Base-by-base conservation (phyloP, 83 land plant species). In the Picea mariana region DNA sequence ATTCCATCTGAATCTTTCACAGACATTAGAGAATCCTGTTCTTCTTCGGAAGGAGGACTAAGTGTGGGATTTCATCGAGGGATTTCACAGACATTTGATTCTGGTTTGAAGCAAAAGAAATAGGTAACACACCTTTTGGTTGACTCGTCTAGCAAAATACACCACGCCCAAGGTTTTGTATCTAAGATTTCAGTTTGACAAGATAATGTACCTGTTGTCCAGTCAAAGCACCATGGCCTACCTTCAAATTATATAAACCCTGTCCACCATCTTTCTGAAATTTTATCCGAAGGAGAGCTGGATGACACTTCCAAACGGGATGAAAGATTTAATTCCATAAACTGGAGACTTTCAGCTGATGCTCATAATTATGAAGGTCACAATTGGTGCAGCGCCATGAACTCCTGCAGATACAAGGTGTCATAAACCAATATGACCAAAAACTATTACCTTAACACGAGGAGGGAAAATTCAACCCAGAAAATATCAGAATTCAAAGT, bases 1-100 rank as follows among this genome's bases (percentile, higher is more conserved):
- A 49, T 42, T 42, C 75, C 76, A 18, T 72, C 47, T 71, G 76
- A 72, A 11, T 49, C 76, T 17, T 72, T 72, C 9, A 20, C 76
- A 20, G 13, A 6, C 18, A 20, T 9, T 72, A 72, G 47, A 21
- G 23, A 44, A 72, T 42, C 52, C 55, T 42, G 34, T 72, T 49
- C 52, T 42, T 6, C 34, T n/a, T 20, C 9, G 7, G 49, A 44
- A 20, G 52, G 52, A 7, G 55, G 55, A 72, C 42, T 44, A 72
- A 72, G 55, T 44, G 76, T 72, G 49, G 26, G 52, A 72, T 44
- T 72, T 26, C 23, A 44, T 72, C 55, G 26, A 17, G 72, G 26
- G 24, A 72, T 23, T 23, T 20, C 21, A 40, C 20, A 11, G 42
- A 20, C 42, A 17, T 72, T 72, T 42, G 75, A 72, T 34, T 72